Evolutionary conservation across 169 alveolate species (phyloP).

Genomic region (Blepharisma undulans): DNA sequence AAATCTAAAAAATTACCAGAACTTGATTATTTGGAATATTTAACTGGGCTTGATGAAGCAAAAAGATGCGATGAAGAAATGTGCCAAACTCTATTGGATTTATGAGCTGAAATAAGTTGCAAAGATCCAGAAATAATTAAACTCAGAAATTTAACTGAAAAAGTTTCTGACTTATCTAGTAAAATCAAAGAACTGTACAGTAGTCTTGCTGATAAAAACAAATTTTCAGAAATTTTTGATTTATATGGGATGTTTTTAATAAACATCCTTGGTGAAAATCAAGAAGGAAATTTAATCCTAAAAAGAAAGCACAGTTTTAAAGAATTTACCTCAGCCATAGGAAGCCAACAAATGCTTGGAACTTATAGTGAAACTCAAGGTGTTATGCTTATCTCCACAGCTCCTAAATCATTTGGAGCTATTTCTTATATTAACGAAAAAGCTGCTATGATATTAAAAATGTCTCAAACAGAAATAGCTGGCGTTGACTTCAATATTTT

Average conservation of each 20-base stretch:
- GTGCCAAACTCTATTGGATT: background rate
- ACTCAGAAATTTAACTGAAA: background rate
- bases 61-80: background rate
- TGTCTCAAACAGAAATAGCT: background rate
- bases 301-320: background rate
- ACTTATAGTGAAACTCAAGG: background rate
- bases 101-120: background rate
- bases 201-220: background rate
- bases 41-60: background rate
- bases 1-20: background rate
- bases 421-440: background rate
- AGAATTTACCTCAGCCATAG: background rate
- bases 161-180: background rate
- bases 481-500: background rate
- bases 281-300: background rate
- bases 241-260: background rate
- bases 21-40: background rate
- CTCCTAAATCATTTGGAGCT: background rate
- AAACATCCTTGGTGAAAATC: background rate
- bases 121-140: background rate
- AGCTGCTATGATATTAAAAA: background rate
- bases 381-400: background rate
- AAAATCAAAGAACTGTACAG: background rate
- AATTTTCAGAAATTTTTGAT: background rate
- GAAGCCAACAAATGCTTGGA: background rate